A percentile compares a stretch with the other conserved stretches of the same genome.
These are phyloP conservation scores for Copromyces sp. DNA, from an alignment of 495 filamentous ascomycete genomes.

Conservation along the genomic window DNA sequence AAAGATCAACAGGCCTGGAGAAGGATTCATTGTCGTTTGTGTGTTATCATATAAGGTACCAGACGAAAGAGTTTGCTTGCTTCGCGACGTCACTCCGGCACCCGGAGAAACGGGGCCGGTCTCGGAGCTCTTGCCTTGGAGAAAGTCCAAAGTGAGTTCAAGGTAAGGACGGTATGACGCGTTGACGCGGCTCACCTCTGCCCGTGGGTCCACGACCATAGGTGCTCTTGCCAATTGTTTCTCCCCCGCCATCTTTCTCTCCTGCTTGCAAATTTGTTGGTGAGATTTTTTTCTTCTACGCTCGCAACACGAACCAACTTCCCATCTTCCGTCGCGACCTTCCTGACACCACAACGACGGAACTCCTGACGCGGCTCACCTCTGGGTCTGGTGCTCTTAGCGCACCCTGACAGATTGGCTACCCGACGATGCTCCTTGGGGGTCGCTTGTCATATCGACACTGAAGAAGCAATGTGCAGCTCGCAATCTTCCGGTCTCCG, in stretches of 20 bases:
- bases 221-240: neutral
- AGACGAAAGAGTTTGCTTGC: neutral
- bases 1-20: neutral
- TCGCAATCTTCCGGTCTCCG: neutral
- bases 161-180: neutral
- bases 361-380: too few relatives aligned
- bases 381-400: neutral
- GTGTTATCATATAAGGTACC: neutral
- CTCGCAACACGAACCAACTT: neutral
- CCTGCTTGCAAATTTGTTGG: neutral
- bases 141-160: neutral
- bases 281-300: neutral
- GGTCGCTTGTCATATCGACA: neutral
- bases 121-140: neutral
- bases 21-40: neutral
- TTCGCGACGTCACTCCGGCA: neutral
- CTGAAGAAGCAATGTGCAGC: neutral
- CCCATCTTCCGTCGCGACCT: neutral
- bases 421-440: neutral
- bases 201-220: too few relatives aligned
- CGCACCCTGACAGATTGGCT: neutral
- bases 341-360: neutral
- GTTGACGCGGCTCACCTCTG: neutral
- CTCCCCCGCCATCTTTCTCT: neutral
- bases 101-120: neutral